Base-by-base conservation (phyloP, 2,329 filamentous ascomycete species). In the Claviceps cyperi region DNA sequence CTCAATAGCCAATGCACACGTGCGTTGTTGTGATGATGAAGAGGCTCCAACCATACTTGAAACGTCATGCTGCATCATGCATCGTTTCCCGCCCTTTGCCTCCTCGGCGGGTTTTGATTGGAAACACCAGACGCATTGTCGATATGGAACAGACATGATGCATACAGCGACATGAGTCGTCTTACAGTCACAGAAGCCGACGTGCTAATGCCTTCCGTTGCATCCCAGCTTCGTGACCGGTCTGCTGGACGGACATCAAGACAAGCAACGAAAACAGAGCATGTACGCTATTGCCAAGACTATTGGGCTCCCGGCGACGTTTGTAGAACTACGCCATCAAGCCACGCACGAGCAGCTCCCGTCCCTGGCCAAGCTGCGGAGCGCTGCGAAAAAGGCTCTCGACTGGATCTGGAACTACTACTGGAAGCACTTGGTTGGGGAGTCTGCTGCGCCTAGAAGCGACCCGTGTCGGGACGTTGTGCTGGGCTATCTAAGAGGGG, bases 391-490 rank as follows among this genome's bases (percentile, higher is more conserved):
- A 54, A 79, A 83, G 58, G 86, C 84, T 1, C 71, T 96, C 54
- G 71, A 73, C 43, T 96, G 90, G 90, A 81, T 96, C 48, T 95
- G 87, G 86, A 75, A 81, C 49, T 86, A 86, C 64, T 96, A 94
- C 69, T 97, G 90, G 90, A 68, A 65, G 58, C 68, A 75, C 43
- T 62, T 80, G 19, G 57, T 60, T 2, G 61, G 63, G 5, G 60
- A 60, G 17, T 15, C 9, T 36, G 45, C 49, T 38, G 39, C 50
- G 6, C 37, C 43, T n/a, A 41, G 22, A 38, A 38, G 45, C 4
- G 59, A 61, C 35, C 55, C 58, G 15, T 69, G 69, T 51, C 63
- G 59, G 21, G 61, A 63, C 3, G 52, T 66, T 6, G 58, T 76
- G 28, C 51, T 70, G 21, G 55, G 52, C 11, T 73, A 69, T 49